Percentiles rank a stretch among this genome's conserved stretches.
phyloP scores from a whole-genome alignment of 805 yeast species.

The Nakazawaea sp. region DNA sequence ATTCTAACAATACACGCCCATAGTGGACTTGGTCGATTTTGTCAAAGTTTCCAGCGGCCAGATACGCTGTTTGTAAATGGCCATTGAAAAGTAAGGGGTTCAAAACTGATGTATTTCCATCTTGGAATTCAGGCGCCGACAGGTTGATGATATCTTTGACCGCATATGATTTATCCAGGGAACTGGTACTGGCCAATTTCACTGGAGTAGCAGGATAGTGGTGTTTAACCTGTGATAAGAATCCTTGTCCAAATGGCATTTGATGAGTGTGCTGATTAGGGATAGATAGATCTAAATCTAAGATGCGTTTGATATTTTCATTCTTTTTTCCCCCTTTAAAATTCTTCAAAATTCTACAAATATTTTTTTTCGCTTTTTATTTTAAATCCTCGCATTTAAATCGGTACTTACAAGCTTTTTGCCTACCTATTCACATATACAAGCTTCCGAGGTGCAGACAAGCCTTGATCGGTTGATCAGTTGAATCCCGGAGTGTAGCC shows the following conservation, averaged over 20 bases:
- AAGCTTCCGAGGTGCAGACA: too few species aligned
- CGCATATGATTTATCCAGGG: conserved; percentile 8
- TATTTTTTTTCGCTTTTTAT: too few species aligned
- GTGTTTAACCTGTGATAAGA: conserved; percentile 8
- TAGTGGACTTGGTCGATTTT: conserved; percentile 53
- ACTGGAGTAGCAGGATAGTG: conserved; percentile 11
- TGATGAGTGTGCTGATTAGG: too few species aligned
- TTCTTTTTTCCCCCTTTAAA: too few species aligned
- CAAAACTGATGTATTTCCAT: conserved; percentile 45
- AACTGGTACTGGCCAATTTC: conserved; percentile 11
- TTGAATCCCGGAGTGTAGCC: too few species aligned
- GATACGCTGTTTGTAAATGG: conserved; percentile 68
- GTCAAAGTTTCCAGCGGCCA: conserved; percentile 49
- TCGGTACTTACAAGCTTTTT: too few species aligned
- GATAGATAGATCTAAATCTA: too few species aligned
- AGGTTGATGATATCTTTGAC: conserved; percentile 14
- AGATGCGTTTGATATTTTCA: too few species aligned
- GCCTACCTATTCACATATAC: too few species aligned
- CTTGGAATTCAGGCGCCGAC: conserved; percentile 36
- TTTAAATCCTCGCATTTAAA: too few species aligned
- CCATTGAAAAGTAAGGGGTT: conserved; percentile 68
- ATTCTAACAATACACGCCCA: conserved; percentile 58
- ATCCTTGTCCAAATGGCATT: conserved; percentile 12
- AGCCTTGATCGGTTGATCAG: too few species aligned
- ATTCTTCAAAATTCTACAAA: too few species aligned